Evolutionary conservation across 208 protist species (phyloP), one percentile per base, ranked within the genome.

Genomic region (Borovskyia barvae): DNA sequence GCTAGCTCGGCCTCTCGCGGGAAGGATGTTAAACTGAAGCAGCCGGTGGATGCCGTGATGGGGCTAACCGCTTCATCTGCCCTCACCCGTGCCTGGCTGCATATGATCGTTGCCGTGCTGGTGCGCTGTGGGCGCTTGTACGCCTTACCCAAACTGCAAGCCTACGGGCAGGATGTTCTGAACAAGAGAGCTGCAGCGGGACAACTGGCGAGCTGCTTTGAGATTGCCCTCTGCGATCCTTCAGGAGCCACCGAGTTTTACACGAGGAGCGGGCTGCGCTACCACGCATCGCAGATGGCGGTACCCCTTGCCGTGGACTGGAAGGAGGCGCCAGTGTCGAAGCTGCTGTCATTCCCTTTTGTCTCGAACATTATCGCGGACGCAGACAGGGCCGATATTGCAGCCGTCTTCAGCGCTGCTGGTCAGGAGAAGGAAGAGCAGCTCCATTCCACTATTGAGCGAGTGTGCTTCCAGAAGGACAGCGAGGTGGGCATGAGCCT

Each of bases 31-130:
- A 17, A 22, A 8, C 35, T 22, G 15, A 32, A 33, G 14, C 39
- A 20, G 22, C 15, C 54, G n/a, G n/a, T 28, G 19, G 46, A 54
- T 6, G 57, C 51, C 25, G 51, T 37, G 24, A 68, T 49, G 58
- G 20, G 54, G 1, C 46, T 43, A 22, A 56, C 62, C 5, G 22
- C 60, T 2, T 70, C 67, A 14, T 78, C 71, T 0, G 58, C 59
- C 14, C 75, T 78, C 20, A 74, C 71, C n/a, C 65, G 71, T 8
- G 85, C 85, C 35, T 92, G 80, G 85, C 69, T 87, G 48, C 85
- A 92, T 54, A 69, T 86, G 54, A 65, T 82, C 33, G 50, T 76
- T 2, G 75, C 62, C 11, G 51, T 76, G 9, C 66, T 92, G 25
- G 66, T 72, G 11, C 75, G 72, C 59, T 72, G 51, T 22, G 80